Conservation (phyloP, 768 basidiomycete species). For the Pseudohyphozyma bogoriensis region DNA sequence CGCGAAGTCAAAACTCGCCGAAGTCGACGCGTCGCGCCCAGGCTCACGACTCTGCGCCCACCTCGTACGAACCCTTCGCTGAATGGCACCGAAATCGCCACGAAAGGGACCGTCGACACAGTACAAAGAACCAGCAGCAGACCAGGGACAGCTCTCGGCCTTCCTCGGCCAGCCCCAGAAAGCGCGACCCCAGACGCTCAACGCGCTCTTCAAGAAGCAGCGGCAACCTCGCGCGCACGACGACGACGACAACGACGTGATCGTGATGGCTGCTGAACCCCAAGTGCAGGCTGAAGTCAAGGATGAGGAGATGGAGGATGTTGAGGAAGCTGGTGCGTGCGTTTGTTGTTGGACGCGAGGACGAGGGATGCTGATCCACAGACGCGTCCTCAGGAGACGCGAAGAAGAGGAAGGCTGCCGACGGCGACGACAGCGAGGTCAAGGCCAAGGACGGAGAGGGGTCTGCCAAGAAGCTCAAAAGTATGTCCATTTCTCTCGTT, state of each 20-base stretch:
- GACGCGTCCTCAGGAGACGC: not conserved
- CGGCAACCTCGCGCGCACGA: not conserved
- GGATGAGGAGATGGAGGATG: not conserved
- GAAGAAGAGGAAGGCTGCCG: not conserved
- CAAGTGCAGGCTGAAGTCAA: not conserved
- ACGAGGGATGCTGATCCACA: not conserved
- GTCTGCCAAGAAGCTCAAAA: constrained; percentile 13
- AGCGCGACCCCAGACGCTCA: not conserved
- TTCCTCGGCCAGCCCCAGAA: not conserved
- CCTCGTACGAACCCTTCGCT: no score
- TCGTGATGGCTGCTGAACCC: not conserved
- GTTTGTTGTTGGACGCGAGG: not conserved
- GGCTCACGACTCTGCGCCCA: no score
- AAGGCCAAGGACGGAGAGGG: not conserved
- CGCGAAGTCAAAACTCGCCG: no score
- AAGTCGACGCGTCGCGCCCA: no score
- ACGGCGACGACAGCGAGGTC: not conserved
- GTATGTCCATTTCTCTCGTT: no score
- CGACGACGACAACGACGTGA: not conserved
- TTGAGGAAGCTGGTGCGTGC: not conserved
- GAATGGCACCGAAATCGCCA: not conserved
- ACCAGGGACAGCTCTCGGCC: not conserved
- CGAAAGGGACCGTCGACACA: no score
- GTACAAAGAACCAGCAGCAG: not conserved
- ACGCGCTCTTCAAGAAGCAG: not conserved